Conservation (phyloP, 1,284 basidiomycete species). For the Ganoderma resinaceum region DNA sequence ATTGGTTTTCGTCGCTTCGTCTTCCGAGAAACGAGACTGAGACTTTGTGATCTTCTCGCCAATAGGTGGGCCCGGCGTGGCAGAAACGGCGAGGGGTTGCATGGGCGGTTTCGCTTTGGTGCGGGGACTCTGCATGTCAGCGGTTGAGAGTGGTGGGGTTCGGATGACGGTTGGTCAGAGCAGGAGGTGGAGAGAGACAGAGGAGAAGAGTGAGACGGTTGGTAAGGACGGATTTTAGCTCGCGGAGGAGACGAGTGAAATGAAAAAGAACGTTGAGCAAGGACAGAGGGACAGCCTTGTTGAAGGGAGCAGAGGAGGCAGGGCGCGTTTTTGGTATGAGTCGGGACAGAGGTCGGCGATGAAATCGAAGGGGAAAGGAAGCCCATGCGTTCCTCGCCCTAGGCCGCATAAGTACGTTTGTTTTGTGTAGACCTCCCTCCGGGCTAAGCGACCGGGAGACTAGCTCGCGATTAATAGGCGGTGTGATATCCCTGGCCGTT, state of each 20-base stretch:
- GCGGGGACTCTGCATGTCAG: slow-evolving; percentile 29
- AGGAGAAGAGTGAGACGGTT: slow-evolving; percentile 8
- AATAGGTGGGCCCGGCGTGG: slow-evolving; percentile 34
- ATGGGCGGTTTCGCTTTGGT: slow-evolving; percentile 34
- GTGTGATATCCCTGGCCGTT: slow-evolving; percentile 30
- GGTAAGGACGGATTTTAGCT: slow-evolving; percentile 5
- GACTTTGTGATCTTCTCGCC: slow-evolving; percentile 32
- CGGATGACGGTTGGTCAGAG: not conserved
- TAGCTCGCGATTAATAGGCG: slow-evolving; percentile 26
- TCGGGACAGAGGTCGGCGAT: slow-evolving; percentile 10
- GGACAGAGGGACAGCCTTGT: slow-evolving; percentile 30
- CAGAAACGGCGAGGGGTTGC: slow-evolving; percentile 40
- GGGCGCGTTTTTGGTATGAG: not conserved
- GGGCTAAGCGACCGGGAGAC: slow-evolving; percentile 21
- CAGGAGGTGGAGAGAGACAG: not conserved
- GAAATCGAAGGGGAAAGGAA: slow-evolving; percentile 16
- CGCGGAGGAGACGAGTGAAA: not conserved
- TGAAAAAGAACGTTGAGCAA: slow-evolving; percentile 32
- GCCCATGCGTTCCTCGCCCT: not conserved
- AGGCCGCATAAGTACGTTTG: slow-evolving; percentile 16
- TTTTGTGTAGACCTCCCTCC: slow-evolving; percentile 13
- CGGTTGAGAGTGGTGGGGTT: not conserved
- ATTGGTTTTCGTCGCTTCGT: slow-evolving; percentile 26
- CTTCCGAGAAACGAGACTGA: slow-evolving; percentile 37
- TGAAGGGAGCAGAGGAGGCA: slow-evolving; percentile 5